Percentiles rank a stretch among this genome's conserved stretches.
Conservation (phyloP, 805 yeast species). For the Saccharomycopsis sp. region DNA sequence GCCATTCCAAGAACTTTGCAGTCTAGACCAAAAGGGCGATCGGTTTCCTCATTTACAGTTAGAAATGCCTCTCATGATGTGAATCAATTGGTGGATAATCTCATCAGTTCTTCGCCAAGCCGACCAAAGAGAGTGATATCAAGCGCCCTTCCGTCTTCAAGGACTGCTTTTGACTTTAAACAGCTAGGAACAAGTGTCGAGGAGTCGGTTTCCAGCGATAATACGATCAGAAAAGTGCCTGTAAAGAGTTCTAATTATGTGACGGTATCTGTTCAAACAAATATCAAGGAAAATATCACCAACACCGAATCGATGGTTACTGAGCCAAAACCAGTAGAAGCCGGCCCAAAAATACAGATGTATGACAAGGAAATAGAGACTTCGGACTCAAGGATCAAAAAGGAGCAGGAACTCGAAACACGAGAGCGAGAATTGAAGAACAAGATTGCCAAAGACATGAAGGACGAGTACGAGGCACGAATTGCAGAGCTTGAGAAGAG, state of each 20-base stretch:
- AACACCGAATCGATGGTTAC: not conserved
- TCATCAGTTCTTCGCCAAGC: conserved; percentile 4
- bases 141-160: not conserved
- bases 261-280: conserved; percentile 11
- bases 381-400: conserved; percentile 10
- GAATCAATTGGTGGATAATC: conserved; percentile 12
- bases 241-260: conserved; percentile 4
- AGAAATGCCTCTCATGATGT: conserved; percentile 4
- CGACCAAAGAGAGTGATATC: not conserved
- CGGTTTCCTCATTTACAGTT: not conserved
- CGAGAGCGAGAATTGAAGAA: conserved; percentile 5
- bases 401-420: conserved; percentile 8
- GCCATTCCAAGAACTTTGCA: not conserved
- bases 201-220: not conserved
- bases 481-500: not conserved
- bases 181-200: not conserved
- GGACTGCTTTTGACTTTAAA: not conserved
- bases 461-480: not conserved
- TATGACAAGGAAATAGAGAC: conserved; percentile 20
- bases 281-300: not conserved
- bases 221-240: conserved; percentile 1
- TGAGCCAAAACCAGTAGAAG: not conserved
- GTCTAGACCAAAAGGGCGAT: not conserved
- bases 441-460: conserved; percentile 4
- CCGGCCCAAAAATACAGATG: not conserved